phyloP scores from a whole-genome alignment of 306 rosid species.

The Urtica urens region DNA sequence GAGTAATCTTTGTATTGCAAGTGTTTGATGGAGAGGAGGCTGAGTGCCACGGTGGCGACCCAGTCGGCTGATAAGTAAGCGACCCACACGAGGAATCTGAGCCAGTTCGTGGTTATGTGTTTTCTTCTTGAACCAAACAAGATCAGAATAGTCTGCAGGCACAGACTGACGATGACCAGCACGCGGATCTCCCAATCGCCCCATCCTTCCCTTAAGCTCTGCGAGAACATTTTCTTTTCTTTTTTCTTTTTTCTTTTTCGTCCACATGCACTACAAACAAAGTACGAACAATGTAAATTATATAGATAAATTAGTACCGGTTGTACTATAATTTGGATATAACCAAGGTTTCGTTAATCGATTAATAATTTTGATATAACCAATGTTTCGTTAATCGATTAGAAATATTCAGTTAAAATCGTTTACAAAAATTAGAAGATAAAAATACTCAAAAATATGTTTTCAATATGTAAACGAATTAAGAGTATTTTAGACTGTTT shows the following conservation, averaged over 20 bases:
- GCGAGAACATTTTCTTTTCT: not conserved
- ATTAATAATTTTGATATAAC: too few relatives aligned
- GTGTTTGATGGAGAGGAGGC: slow-evolving; percentile 21
- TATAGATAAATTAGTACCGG: too few relatives aligned
- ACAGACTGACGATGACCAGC: not conserved
- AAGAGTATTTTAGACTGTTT: too few relatives aligned
- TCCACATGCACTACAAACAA: too few relatives aligned
- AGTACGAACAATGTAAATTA: too few relatives aligned
- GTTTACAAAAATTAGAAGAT: too few relatives aligned
- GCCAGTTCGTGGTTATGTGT: not conserved
- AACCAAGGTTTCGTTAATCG: too few relatives aligned
- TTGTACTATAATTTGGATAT: too few relatives aligned
- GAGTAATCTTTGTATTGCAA: not conserved
- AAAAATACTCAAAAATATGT: too few relatives aligned
- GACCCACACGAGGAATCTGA: slow-evolving; percentile 17
- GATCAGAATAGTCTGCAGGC: not conserved
- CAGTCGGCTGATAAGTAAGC: slow-evolving; percentile 32
- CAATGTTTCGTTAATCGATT: too few relatives aligned
- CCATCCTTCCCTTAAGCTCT: not conserved
- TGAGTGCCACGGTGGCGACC: slow-evolving; percentile 23
- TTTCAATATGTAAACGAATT: too few relatives aligned
- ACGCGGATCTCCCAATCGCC: not conserved
- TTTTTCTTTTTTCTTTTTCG: not conserved
- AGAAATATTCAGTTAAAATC: too few relatives aligned
- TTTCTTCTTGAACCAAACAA: not conserved